Percentiles rank a stretch among this genome's conserved stretches.
Evolutionary conservation across 1,139 yeast genomes (phyloP).

Genomic region (Zygoascus meyerae): DNA sequence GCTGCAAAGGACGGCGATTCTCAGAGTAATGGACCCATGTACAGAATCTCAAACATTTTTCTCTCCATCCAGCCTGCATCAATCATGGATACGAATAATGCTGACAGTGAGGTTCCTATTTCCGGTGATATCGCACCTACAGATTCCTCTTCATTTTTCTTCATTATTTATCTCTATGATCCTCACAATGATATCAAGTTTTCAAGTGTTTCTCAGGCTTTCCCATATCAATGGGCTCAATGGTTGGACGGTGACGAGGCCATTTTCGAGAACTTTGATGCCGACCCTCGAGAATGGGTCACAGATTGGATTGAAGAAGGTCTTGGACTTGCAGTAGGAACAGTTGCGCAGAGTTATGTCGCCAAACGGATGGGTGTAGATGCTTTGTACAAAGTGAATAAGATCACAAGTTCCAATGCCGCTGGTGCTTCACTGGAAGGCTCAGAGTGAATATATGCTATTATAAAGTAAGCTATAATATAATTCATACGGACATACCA

Average conservation of each 20-base stretch:
- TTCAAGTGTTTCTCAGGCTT: constrained; percentile 76
- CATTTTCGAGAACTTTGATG: constrained; percentile 37
- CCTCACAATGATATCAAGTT: constrained; percentile 69
- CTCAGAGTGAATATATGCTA: too few species aligned
- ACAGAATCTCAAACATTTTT: constrained; percentile 60
- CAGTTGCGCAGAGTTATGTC: constrained; percentile 84
- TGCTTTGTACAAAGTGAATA: constrained; percentile 14
- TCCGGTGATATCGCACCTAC: constrained; percentile 17
- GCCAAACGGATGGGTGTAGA: constrained; percentile 77
- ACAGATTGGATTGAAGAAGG: constrained; percentile 86
- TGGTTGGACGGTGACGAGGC: constrained; percentile 54
- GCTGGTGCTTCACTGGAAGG: too few species aligned
- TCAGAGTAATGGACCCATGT: constrained; percentile 15
- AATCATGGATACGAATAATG: constrained; percentile 16
- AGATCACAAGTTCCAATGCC: not conserved
- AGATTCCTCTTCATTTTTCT: constrained; percentile 47
- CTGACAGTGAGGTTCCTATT: constrained; percentile 13
- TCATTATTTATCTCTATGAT: constrained; percentile 70
- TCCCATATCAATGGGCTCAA: constrained; percentile 82
- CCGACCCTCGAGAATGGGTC: constrained; percentile 97
- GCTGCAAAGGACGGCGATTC: constrained; percentile 1
- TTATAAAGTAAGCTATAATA: too few species aligned
- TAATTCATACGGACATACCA: too few species aligned
- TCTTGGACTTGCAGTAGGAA: constrained; percentile 70
- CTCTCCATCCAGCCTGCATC: constrained; percentile 65